phyloP scores from a whole-genome alignment of 331 rosid species.

The Arachis monticola region DNA sequence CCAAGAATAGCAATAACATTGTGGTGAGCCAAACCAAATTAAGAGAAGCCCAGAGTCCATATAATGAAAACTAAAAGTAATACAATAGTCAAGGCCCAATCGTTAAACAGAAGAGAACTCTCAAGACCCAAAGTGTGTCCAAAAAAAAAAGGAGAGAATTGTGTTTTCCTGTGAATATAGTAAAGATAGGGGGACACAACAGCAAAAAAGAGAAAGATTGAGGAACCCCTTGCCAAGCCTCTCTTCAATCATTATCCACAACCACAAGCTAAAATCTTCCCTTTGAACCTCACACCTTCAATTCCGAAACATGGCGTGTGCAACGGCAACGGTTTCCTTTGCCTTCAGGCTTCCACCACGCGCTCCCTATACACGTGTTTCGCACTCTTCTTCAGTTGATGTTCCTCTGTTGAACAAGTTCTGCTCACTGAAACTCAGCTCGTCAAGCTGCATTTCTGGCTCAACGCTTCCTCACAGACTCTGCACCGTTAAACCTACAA shows the following conservation, averaged over 20 bases:
- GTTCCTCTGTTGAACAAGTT: conserved; percentile 42
- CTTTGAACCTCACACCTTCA: not conserved
- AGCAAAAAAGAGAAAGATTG: not conserved
- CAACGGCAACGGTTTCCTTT: conserved; percentile 52
- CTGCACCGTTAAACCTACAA: conserved; percentile 26
- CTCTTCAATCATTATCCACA: conserved; percentile 41
- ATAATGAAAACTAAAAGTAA: not conserved
- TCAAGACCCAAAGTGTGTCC: not conserved
- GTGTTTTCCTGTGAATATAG: not conserved
- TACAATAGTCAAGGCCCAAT: too few species aligned
- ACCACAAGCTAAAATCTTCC: conserved; percentile 9
- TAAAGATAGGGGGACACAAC: not conserved
- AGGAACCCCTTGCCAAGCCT: not conserved
- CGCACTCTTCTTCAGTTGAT: conserved; percentile 45
- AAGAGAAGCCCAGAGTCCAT: not conserved
- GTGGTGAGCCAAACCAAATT: too few species aligned
- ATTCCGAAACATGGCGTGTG: conserved; percentile 57
- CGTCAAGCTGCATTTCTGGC: conserved; percentile 58
- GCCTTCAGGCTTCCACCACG: conserved; percentile 40
- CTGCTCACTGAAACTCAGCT: conserved; percentile 56
- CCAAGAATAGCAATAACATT: too few species aligned
- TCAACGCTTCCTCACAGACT: conserved; percentile 52
- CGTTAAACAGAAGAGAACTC: too few species aligned
- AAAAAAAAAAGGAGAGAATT: not conserved
- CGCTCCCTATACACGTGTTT: conserved; percentile 40